Conservation (phyloP, 2,329 filamentous ascomycete genomes). For the Seiridium unicorne region DNA sequence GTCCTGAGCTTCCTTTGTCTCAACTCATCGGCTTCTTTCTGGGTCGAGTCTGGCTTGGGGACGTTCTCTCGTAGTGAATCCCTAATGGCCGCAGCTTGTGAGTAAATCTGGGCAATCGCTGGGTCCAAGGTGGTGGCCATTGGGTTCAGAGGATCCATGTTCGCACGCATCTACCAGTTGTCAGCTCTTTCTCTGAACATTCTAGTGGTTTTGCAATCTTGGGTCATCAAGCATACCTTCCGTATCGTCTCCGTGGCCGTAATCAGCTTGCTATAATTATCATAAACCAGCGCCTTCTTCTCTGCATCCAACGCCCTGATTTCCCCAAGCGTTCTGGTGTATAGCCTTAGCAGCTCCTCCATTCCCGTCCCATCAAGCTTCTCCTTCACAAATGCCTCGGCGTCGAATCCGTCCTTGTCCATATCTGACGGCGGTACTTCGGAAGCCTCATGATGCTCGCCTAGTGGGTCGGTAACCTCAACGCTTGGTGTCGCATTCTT, state of each 20-base stretch:
- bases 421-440: conserved; percentile 69
- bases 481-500: conserved; percentile 34
- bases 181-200: conserved; percentile 3
- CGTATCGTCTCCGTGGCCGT: conserved; percentile 95
- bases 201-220: background rate
- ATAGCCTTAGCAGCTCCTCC: conserved; percentile 67
- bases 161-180: conserved; percentile 63
- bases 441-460: conserved; percentile 35
- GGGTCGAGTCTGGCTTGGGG: conserved; percentile 42
- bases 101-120: conserved; percentile 73
- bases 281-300: conserved; percentile 94
- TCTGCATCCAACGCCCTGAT: conserved; percentile 90
- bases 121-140: conserved; percentile 71
- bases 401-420: conserved; percentile 70
- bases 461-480: conserved; percentile 40
- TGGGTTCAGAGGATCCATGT: conserved; percentile 77
- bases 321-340: conserved; percentile 73
- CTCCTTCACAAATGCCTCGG: conserved; percentile 63
- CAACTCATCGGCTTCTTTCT: conserved; percentile 31
- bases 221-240: conserved; percentile 47
- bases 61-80: conserved; percentile 48
- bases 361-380: conserved; percentile 63
- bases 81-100: conserved; percentile 54
- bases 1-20: conserved; percentile 35
- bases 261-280: conserved; percentile 97